phyloP scores from a whole-genome alignment of 2,329 filamentous ascomycete species.

The Calonectria pteridis region DNA sequence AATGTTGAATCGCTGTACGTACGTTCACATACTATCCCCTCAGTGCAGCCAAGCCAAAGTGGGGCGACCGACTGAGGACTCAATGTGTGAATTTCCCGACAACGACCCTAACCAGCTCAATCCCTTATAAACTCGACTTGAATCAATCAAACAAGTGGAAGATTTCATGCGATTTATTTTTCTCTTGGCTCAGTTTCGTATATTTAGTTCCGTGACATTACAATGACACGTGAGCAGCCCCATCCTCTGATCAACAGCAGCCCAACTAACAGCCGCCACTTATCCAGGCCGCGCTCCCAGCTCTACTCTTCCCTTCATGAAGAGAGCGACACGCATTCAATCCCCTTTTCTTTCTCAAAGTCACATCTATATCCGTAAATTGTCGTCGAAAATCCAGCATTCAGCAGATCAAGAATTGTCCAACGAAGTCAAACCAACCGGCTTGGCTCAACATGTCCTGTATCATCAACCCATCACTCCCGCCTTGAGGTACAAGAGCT shows the following conservation, averaged over 20 bases:
- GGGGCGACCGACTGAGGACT: neutral
- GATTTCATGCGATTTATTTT: neutral
- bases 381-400: neutral
- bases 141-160: neutral
- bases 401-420: neutral
- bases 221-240: neutral
- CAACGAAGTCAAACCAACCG: neutral
- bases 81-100: conserved; percentile 34
- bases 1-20: neutral
- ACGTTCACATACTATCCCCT: neutral
- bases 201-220: neutral
- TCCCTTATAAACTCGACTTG: neutral
- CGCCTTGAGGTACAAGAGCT: neutral
- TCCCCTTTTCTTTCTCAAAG: neutral
- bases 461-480: neutral
- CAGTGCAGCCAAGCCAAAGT: neutral
- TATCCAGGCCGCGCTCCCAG: neutral
- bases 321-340: neutral
- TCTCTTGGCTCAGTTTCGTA: neutral
- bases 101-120: neutral
- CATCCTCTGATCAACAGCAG: too few relatives aligned
- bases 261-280: neutral
- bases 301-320: neutral
- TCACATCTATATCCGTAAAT: too few relatives aligned
- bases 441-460: neutral